Evolutionary conservation across 768 basidiomycete species (phyloP).

Genomic region (Galerina marginata): DNA sequence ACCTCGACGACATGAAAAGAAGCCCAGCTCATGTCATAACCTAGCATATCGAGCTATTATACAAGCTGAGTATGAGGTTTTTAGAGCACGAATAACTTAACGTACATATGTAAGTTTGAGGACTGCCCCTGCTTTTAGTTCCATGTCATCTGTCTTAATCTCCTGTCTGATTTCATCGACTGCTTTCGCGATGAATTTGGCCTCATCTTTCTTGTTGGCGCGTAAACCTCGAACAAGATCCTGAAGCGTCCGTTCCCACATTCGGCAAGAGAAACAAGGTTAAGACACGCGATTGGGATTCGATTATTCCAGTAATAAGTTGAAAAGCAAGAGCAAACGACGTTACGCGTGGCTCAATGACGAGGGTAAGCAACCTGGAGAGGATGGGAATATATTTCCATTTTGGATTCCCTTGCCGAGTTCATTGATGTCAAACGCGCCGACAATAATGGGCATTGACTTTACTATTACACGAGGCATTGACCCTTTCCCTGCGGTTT

Average conservation of each 20-base stretch:
- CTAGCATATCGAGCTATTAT: conserved; percentile 92
- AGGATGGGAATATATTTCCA: too few species aligned
- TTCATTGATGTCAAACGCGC: too few species aligned
- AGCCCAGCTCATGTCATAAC: conserved; percentile 93
- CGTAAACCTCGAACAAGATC: conserved; percentile 95
- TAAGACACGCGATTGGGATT: background rate
- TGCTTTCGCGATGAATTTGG: conserved; percentile 89
- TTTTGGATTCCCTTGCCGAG: too few species aligned
- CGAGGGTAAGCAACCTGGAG: too few species aligned
- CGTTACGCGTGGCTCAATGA: too few species aligned
- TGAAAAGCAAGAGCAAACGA: too few species aligned
- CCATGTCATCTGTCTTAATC: conserved; percentile 94
- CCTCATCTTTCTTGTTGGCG: conserved; percentile 93
- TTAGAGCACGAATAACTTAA: conserved; percentile 25
- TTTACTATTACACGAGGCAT: too few species aligned
- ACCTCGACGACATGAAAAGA: conserved; percentile 98
- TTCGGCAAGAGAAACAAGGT: conserved; percentile 33
- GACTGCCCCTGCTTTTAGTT: conserved; percentile 92
- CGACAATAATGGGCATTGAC: too few species aligned
- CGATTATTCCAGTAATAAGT: too few species aligned
- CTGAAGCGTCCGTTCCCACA: conserved; percentile 97
- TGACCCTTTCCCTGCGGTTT: too few species aligned
- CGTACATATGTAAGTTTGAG: conserved; percentile 96
- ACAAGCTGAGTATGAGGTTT: background rate
- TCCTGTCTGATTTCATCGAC: conserved; percentile 94